phyloP scores from a whole-genome alignment of 2,329 filamentous ascomycete species.

The Ilyonectria mors-panacis region DNA sequence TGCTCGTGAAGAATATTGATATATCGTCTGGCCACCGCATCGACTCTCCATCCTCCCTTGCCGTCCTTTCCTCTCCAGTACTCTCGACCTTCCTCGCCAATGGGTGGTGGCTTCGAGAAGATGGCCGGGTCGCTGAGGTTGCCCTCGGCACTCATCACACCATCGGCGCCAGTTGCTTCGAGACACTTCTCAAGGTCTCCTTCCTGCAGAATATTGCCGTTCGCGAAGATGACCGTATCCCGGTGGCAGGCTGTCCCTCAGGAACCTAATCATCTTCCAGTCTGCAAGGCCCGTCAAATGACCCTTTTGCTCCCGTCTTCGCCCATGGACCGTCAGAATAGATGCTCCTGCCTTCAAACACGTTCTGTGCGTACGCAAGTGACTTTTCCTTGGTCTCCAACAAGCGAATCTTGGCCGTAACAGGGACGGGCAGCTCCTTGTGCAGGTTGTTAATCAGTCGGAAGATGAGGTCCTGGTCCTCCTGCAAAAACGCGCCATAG shows the following conservation, averaged over 20 bases:
- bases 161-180: constrained; percentile 88
- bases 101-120: constrained; percentile 78
- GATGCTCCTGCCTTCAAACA: constrained; percentile 92
- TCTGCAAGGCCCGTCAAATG: constrained; percentile 95
- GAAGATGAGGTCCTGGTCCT: constrained; percentile 88
- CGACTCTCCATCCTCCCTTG: constrained; percentile 88
- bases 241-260: constrained; percentile 85
- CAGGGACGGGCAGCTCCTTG: constrained; percentile 81
- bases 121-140: constrained; percentile 93
- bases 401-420: constrained; percentile 95
- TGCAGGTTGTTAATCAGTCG: constrained; percentile 89
- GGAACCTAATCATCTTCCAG: constrained; percentile 86
- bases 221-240: constrained; percentile 97
- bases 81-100: constrained; percentile 78
- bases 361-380: constrained; percentile 88
- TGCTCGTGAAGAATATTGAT: constrained; percentile 90
- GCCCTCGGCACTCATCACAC: constrained; percentile 95
- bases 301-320: constrained; percentile 92
- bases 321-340: constrained; percentile 92
- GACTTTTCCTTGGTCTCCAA: constrained; percentile 90
- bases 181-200: constrained; percentile 85
- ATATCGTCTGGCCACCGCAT: constrained; percentile 89
- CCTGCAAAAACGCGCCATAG: constrained; percentile 95
- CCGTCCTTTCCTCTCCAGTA: constrained; percentile 89
- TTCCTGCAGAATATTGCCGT: constrained; percentile 90